Evolutionary conservation across 2,329 filamentous ascomycete genomes (phyloP).

Genomic region (Aspergillus fumigatiaffinis): DNA sequence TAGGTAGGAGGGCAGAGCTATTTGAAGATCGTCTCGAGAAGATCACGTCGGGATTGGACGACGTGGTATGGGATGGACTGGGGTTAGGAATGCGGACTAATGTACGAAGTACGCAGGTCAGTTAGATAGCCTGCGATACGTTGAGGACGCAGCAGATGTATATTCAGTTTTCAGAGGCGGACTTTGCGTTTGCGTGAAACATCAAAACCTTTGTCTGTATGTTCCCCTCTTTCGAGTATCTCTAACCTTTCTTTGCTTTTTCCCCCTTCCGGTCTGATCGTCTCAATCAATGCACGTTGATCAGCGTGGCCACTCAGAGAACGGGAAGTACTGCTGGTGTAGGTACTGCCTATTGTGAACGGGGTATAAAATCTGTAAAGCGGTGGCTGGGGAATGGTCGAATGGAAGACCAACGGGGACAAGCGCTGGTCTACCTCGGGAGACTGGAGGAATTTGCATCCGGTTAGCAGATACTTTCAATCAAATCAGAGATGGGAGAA

Average conservation of each 20-base stretch:
- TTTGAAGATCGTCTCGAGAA: slow-evolving; percentile 11
- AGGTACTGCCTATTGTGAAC: background rate
- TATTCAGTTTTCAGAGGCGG: background rate
- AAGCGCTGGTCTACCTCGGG: background rate
- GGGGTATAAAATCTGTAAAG: slow-evolving; percentile 3
- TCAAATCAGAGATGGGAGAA: slow-evolving; percentile 4
- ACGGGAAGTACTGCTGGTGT: background rate
- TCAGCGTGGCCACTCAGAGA: slow-evolving; percentile 4
- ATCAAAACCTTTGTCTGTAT: background rate
- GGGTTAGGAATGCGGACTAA: slow-evolving; percentile 19
- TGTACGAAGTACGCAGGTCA: slow-evolving; percentile 5
- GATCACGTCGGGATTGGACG: slow-evolving; percentile 12
- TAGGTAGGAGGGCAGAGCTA: slow-evolving; percentile 11
- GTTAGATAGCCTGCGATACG: background rate
- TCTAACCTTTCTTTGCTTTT: background rate
- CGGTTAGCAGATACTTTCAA: background rate
- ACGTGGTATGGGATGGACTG: slow-evolving; percentile 14
- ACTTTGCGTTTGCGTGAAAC: background rate
- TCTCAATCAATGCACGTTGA: slow-evolving; percentile 2
- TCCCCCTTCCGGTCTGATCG: background rate
- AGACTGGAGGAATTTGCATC: background rate
- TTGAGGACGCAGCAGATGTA: background rate
- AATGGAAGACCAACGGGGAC: slow-evolving; percentile 9
- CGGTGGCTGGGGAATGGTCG: slow-evolving; percentile 19
- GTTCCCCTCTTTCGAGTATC: background rate